Percentiles rank a stretch among this genome's conserved stretches.
Evolutionary conservation across 2,329 filamentous ascomycete species (phyloP).

Genomic region (Aureobasidium sp.): DNA sequence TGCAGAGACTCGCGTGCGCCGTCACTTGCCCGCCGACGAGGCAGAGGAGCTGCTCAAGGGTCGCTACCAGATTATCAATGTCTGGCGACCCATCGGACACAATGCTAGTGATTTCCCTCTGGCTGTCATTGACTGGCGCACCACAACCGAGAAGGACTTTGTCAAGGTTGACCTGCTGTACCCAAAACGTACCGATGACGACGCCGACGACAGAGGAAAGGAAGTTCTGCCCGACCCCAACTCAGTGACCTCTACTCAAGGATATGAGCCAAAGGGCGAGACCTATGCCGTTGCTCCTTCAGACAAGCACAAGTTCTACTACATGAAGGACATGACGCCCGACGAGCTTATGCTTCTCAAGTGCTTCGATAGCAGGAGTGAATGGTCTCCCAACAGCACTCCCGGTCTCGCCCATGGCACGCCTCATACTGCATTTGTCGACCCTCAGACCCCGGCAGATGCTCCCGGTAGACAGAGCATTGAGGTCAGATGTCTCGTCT

Average conservation of each 20-base stretch:
- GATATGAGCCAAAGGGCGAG: constrained; percentile 58
- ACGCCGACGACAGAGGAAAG: constrained; percentile 48
- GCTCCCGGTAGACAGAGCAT: constrained; percentile 64
- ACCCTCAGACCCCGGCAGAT: constrained; percentile 62
- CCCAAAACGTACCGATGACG: constrained; percentile 38
- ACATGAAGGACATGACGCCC: constrained; percentile 60
- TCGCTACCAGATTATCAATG: constrained; percentile 62
- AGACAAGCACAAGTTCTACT: constrained; percentile 55
- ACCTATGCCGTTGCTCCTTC: constrained; percentile 54
- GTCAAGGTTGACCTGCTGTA: constrained; percentile 58
- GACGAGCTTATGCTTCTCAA: constrained; percentile 49
- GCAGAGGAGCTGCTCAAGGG: constrained; percentile 50
- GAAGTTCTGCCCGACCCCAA: constrained; percentile 48
- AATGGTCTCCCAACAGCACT: constrained; percentile 33
- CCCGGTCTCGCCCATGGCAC: constrained; percentile 38
- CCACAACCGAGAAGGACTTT: constrained; percentile 51
- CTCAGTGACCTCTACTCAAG: constrained; percentile 44
- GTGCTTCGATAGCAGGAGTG: constrained; percentile 41
- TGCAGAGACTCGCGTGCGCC: constrained; percentile 53
- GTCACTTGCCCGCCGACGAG: constrained; percentile 51
- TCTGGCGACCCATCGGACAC: constrained; percentile 60
- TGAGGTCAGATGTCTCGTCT: constrained; percentile 58
- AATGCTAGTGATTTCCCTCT: constrained; percentile 62
- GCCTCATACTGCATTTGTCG: constrained; percentile 73
- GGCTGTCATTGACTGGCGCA: constrained; percentile 59